phyloP scores from a whole-genome alignment of 352 stramenopile genomes.

The Peronospora destructor region DNA sequence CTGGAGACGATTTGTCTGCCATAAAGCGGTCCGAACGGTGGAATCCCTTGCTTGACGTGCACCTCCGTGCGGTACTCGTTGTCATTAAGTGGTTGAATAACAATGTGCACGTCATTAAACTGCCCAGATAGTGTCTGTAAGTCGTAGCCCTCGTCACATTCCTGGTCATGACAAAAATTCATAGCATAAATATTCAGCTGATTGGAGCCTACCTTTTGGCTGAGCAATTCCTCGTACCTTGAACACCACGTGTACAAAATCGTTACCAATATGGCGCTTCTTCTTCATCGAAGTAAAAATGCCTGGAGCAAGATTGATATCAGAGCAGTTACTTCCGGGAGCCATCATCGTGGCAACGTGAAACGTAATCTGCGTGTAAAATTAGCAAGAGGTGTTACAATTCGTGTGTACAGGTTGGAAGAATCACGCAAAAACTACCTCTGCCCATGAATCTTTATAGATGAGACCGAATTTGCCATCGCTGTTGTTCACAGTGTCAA shows the following conservation, averaged over 20 bases:
- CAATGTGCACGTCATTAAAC: constrained; percentile 85
- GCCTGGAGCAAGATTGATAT: background rate
- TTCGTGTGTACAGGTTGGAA: background rate
- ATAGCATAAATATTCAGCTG: background rate
- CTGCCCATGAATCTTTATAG: constrained; percentile 56
- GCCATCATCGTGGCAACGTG: constrained; percentile 85
- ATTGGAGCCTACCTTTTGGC: background rate
- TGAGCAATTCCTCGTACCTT: constrained; percentile 34
- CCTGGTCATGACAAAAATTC: constrained; percentile 21
- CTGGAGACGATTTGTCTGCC: constrained; percentile 67
- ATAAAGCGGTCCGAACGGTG: constrained; percentile 67
- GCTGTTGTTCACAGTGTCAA: constrained; percentile 59
- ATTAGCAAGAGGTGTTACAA: background rate
- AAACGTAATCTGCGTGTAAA: constrained; percentile 68
- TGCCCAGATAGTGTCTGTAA: constrained; percentile 69
- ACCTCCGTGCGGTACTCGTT: constrained; percentile 67
- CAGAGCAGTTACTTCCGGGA: constrained; percentile 6
- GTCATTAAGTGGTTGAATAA: constrained; percentile 78
- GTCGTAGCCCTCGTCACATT: constrained; percentile 75
- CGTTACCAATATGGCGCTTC: constrained; percentile 85
- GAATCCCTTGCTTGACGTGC: constrained; percentile 59
- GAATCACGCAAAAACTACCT: constrained; percentile 31
- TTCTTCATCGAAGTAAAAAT: constrained; percentile 56
- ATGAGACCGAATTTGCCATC: constrained; percentile 74
- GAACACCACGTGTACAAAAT: constrained; percentile 85